Base-by-base conservation (phyloP, 1,284 basidiomycete genomes). In the Tilletia horrida region DNA sequence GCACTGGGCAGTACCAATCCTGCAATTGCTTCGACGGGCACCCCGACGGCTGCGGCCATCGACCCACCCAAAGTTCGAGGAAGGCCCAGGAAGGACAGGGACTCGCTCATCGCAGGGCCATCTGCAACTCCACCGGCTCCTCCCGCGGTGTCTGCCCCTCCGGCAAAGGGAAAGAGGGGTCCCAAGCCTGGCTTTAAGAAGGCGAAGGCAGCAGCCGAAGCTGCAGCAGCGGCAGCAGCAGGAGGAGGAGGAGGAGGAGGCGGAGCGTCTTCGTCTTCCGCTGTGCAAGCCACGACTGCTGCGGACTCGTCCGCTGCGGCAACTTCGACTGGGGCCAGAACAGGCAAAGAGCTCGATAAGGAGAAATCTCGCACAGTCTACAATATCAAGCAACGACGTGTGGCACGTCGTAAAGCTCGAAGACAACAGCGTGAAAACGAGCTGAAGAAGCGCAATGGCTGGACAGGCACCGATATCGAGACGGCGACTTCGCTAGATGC, bases 361-460 rank as follows among this genome's bases (percentile, higher is more conserved):
- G 50, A 52, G 21, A 23, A 27, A 14, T 23, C 50, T 25, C 50
- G 50, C 2, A 27, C 50, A 1, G n/a, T 52, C 7, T 52, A 52
- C 23, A 52, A 52, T 14, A 52, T 52, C 21, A n/a, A 25, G 11
- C 50, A 52, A 52, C 50, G 50, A 13, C 50, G 50, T 14, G 50
- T 52, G 13, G 50, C 50, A 3, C 50, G 50, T 52, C 50, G 50
- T 7, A 52, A 52, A 21, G 21, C 23, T 27, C 50, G 50, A 25
- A 21, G 50, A 52, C 16, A n/a, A 14, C 50, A 52, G 21, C 50
- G 50, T 13, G 50, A 52, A 21, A 25, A 23, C 23, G 50, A 52
- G 50, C 18, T 52, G n/a, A 52, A 52, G 50, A 52, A 52, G 23
- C 50, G 50, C 4, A 52, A 52, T 13, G 50, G 50, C 50, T 52